phyloP scores from a whole-genome alignment of 1,139 yeast genomes.

The Blastobotrys aristatus region DNA sequence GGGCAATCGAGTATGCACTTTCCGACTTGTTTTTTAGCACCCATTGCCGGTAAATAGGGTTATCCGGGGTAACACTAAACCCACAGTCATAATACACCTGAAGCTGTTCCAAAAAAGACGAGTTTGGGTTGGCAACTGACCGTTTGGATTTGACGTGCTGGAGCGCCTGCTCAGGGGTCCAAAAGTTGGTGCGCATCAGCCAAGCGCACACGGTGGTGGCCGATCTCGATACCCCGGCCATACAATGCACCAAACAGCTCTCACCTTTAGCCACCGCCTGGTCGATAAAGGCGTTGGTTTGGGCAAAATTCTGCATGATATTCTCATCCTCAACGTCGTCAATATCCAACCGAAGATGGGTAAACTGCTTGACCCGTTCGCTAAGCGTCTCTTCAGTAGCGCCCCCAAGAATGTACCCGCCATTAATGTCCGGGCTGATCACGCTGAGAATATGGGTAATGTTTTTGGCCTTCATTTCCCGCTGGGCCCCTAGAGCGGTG shows the following conservation, averaged over 20 bases:
- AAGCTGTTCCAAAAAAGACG: conserved; percentile 69
- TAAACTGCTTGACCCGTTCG: conserved; percentile 44
- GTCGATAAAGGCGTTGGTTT: conserved; percentile 63
- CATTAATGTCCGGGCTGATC: conserved; percentile 30
- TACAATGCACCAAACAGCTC: conserved; percentile 41
- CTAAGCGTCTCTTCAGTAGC: conserved; percentile 17
- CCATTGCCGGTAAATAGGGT: conserved; percentile 51
- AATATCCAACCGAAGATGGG: conserved; percentile 58
- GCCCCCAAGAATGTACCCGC: conserved; percentile 4
- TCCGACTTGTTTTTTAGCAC: conserved; percentile 38
- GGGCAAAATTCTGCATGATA: conserved; percentile 55
- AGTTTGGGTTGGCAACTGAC: conserved; percentile 63
- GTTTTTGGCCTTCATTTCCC: conserved; percentile 26
- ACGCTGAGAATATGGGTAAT: conserved; percentile 70
- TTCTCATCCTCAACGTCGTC: conserved; percentile 63
- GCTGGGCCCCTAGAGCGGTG: conserved; percentile 29
- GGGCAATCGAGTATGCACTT: conserved; percentile 17
- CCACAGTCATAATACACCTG: conserved; percentile 52
- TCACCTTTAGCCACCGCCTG: conserved; percentile 43
- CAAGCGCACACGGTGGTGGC: conserved; percentile 70
- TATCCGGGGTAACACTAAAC: conserved; percentile 36
- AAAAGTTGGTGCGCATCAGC: conserved; percentile 66
- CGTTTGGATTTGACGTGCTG: conserved; percentile 66
- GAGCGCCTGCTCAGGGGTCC: conserved; percentile 56
- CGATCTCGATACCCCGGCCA: conserved; percentile 86